Conservation (phyloP, 179 eudicot species). For the Pouteria campechiana region DNA sequence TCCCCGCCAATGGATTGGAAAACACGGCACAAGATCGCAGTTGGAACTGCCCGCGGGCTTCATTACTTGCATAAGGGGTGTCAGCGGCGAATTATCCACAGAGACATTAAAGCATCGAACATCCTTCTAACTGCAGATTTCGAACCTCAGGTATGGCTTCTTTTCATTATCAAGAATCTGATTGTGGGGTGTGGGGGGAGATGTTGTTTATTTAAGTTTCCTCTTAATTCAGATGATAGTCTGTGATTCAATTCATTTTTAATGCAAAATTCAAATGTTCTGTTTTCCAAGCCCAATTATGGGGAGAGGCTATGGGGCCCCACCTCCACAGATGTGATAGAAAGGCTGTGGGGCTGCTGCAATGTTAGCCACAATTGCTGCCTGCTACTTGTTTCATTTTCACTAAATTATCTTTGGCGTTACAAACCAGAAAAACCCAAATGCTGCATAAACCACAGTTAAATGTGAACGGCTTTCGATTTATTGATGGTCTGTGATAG, state of each 20-base stretch:
- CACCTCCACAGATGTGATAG: too few species aligned
- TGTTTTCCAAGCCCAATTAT: too few species aligned
- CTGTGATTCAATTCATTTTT: not conserved
- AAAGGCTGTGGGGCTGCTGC: too few species aligned
- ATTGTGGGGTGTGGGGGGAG: not conserved
- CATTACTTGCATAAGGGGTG: constrained; percentile 88
- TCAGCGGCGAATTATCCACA: constrained; percentile 85
- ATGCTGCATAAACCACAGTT: too few species aligned
- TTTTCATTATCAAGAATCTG: not conserved
- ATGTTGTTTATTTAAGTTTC: too few species aligned
- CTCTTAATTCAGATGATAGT: too few species aligned
- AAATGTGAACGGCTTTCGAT: too few species aligned
- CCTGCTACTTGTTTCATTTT: too few species aligned
- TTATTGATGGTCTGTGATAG: not conserved
- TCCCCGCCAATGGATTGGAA: constrained; percentile 63
- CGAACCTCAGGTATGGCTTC: constrained; percentile 60
- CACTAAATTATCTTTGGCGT: too few species aligned
- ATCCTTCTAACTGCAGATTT: constrained; percentile 55
- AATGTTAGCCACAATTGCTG: too few species aligned
- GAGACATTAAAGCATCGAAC: constrained; percentile 86
- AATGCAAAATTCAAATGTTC: not conserved
- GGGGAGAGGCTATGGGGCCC: too few species aligned
- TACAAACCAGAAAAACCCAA: too few species aligned
- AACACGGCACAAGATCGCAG: constrained; percentile 69
- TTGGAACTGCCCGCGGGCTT: constrained; percentile 79